Conservation (phyloP, 306 rosid species). For the Sphenostylis stenocarpa region DNA sequence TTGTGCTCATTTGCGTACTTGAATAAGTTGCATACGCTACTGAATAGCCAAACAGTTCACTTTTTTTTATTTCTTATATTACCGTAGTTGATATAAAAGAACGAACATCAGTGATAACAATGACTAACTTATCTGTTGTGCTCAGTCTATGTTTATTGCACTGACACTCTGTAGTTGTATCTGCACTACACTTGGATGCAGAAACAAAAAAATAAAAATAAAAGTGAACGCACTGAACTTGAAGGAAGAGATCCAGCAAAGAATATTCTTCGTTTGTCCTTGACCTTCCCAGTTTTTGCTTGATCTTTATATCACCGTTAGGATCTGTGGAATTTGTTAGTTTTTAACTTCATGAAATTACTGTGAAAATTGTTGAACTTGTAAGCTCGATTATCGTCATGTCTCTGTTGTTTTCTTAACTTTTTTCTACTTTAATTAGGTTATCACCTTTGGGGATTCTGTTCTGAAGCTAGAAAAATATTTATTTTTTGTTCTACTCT, state of each 20-base stretch:
- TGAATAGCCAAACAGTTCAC: neutral
- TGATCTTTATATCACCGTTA: neutral
- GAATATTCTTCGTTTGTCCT: neutral
- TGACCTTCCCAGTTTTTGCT: neutral
- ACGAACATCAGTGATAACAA: conserved; percentile 12
- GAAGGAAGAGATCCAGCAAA: neutral
- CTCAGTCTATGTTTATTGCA: neutral
- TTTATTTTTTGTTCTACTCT: neutral
- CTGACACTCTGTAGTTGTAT: conserved; percentile 11
- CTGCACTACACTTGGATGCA: conserved; percentile 7
- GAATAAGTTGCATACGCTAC: neutral
- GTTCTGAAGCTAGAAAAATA: conserved; percentile 4
- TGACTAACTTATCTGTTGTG: conserved; percentile 12
- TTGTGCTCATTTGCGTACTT: conserved; percentile 23
- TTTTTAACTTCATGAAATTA: neutral
- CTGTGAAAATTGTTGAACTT: neutral
- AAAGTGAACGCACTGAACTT: neutral
- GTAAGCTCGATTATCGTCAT: neutral
- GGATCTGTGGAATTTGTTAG: neutral
- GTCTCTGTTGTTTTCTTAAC: neutral
- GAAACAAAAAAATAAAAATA: neutral
- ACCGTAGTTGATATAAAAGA: neutral
- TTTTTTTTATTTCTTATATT: neutral
- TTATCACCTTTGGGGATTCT: neutral
- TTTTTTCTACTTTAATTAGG: neutral